Conservation (phyloP, 768 basidiomycete genomes). For the Tephrocybe sp. region DNA sequence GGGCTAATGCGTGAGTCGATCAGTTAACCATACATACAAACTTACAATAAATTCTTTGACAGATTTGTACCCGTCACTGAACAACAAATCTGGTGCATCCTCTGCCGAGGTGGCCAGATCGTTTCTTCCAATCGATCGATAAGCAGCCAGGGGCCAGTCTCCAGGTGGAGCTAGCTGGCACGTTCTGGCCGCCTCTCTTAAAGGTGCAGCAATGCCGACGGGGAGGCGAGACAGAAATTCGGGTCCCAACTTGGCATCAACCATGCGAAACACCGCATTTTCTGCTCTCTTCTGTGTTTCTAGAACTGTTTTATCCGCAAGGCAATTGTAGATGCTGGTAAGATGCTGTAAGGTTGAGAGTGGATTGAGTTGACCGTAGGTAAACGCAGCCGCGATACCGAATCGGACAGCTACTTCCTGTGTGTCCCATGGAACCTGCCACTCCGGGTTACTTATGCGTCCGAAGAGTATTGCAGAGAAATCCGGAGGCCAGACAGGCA, state of each 20-base stretch:
- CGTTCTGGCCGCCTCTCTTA: constrained; percentile 82
- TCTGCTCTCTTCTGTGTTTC: constrained; percentile 68
- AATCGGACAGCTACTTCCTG: constrained; percentile 47
- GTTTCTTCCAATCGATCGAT: constrained; percentile 67
- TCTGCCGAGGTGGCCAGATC: constrained; percentile 72
- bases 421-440: constrained; percentile 57
- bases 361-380: constrained; percentile 64
- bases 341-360: constrained; percentile 53
- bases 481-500: constrained; percentile 80
- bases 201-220: constrained; percentile 71
- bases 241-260: constrained; percentile 44
- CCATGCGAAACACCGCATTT: constrained; percentile 56
- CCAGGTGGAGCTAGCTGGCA: constrained; percentile 79
- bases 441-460: constrained; percentile 64
- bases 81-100: constrained; percentile 42
- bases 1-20: constrained; percentile 7
- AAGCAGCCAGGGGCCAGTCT: constrained; percentile 71
- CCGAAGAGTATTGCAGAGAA: constrained; percentile 66
- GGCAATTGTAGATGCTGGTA: constrained; percentile 53
- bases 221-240: constrained; percentile 59
- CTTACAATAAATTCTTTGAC: constrained; percentile 60
- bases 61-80: constrained; percentile 54
- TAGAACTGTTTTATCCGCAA: constrained; percentile 52
- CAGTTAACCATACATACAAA: background rate
- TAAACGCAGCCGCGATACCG: constrained; percentile 54